A percentile compares a stretch with the other conserved stretches of the same genome.
Conservation (phyloP, 148 eudicot genomes). For the Mesembryanthemum crystallinum region DNA sequence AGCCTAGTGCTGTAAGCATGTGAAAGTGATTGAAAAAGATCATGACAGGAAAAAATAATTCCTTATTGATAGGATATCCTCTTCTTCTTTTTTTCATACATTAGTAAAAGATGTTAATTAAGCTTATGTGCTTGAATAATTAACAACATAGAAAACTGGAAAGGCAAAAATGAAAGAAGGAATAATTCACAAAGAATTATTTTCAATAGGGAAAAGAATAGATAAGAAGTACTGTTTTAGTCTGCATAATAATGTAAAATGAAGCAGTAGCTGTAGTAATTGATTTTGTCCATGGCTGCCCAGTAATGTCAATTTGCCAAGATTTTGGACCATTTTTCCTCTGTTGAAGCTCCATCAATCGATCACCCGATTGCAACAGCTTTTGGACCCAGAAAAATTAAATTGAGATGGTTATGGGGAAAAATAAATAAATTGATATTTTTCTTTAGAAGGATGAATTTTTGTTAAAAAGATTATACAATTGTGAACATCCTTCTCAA, state of each 20-base stretch:
- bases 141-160: conserved; percentile 3
- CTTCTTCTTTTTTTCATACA: conserved; percentile 16
- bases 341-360: conserved; percentile 21
- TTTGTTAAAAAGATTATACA: conserved; percentile 24
- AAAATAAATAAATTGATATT: not conserved
- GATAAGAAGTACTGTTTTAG: conserved; percentile 11
- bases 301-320: not conserved
- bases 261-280: not conserved
- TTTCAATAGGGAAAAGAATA: conserved; percentile 9
- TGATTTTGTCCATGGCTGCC: conserved; percentile 22
- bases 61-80: conserved; percentile 15
- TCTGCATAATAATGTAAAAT: conserved; percentile 1
- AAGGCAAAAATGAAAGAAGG: conserved; percentile 19
- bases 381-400: conserved; percentile 24
- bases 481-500: conserved; percentile 23
- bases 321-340: conserved; percentile 16
- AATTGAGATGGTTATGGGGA: conserved; percentile 13
- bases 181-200: conserved; percentile 30
- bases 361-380: conserved; percentile 13
- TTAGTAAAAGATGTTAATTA: conserved; percentile 27
- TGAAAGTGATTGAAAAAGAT: not conserved
- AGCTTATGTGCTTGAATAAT: conserved; percentile 24
- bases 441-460: conserved; percentile 7
- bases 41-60: not conserved
- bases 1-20: not conserved